Base-by-base conservation (phyloP, 2,329 filamentous ascomycete species). In the Hymenoscyphus albidus region DNA sequence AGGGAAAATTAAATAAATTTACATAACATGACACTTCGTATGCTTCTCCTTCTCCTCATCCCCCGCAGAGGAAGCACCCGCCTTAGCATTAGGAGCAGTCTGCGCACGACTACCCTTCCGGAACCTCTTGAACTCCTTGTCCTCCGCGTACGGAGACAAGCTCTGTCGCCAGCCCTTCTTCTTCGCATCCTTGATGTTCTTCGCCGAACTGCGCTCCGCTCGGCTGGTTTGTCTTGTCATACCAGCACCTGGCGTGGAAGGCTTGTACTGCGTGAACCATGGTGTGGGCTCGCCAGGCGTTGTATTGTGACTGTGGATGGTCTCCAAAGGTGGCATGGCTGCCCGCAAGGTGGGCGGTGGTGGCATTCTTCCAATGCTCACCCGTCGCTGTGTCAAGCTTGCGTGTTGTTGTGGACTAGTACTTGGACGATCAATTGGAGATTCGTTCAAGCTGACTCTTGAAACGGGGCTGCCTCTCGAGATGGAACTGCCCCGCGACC, bases 101-200 rank as follows among this genome's bases (percentile, higher is more conserved):
- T 35, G 35, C 35, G 35, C 35, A 35, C 35, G 35, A 35, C 35
- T 35, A 10, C 6, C 77, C 69, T 78, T 81, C 66, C 74, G 78
- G 63, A 68, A 68, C 68, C 78, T 76, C 64, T 78, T 78, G 60
- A 76, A 79, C 40, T 69, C 69, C 42, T 62, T 62, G 32, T 69
- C 69, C 27, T 62, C 55, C 12, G 39, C 13, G 18, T 22, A 22
- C 18, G 32, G 32, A 58, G 64, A 67, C 64, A 72, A 68, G 67
- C 70, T 73, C n/a, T 70, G 67, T 63, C 73, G 69, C 85, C 85
- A 88, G 0, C 85, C 85, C 39, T 79, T 80, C 70, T 80, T 81
- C 76, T 82, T 85, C 1, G 85, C 85, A 66, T 88, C 85, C 18
- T 82, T 80, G 35, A 88, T 84, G 69, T 88, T 88, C 75, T 84